These are phyloP conservation scores for Leishmania martiniquensis DNA, from an alignment of 208 protist species.

Conservation along the genomic window DNA sequence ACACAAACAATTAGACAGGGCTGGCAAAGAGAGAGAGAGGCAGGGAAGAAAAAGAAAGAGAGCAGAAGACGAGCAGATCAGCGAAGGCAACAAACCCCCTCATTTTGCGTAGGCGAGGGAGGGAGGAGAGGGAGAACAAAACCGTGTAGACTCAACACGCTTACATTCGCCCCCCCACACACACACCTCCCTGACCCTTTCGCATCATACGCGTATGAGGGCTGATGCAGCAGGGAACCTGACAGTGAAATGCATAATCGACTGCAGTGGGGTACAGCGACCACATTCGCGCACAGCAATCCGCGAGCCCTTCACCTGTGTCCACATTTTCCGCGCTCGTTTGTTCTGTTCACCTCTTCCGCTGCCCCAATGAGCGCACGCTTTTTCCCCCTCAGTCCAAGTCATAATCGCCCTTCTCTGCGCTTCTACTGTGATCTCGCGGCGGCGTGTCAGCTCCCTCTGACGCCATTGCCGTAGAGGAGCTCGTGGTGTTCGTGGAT, in stretches of 20 bases:
- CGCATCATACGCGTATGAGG: not conserved
- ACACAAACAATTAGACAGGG: not conserved
- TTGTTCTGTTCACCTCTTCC: not conserved
- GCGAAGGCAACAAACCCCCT: not conserved
- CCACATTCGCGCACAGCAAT: not conserved
- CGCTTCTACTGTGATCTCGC: not conserved
- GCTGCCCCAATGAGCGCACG: not conserved
- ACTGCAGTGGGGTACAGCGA: not conserved
- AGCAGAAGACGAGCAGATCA: not conserved
- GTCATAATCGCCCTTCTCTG: conserved; percentile 5
- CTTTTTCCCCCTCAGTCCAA: conserved; percentile 12
- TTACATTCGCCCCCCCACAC: not conserved
- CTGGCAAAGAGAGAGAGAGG: not conserved
- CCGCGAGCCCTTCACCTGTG: not conserved
- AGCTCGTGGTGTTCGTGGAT: conserved; percentile 20
- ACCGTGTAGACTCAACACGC: not conserved
- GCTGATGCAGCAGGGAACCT: not conserved
- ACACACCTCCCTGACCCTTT: not conserved
- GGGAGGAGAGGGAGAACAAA: not conserved
- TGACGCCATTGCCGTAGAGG: conserved; percentile 27
- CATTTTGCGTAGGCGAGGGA: no score
- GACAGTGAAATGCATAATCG: not conserved
- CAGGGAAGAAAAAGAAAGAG: not conserved
- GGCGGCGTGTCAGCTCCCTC: conserved; percentile 25
- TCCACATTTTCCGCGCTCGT: not conserved